Evolutionary conservation across 208 protist genomes (phyloP), one percentile per base, ranked within the genome.

Genomic region (Kentomonas sorsogonicus): DNA sequence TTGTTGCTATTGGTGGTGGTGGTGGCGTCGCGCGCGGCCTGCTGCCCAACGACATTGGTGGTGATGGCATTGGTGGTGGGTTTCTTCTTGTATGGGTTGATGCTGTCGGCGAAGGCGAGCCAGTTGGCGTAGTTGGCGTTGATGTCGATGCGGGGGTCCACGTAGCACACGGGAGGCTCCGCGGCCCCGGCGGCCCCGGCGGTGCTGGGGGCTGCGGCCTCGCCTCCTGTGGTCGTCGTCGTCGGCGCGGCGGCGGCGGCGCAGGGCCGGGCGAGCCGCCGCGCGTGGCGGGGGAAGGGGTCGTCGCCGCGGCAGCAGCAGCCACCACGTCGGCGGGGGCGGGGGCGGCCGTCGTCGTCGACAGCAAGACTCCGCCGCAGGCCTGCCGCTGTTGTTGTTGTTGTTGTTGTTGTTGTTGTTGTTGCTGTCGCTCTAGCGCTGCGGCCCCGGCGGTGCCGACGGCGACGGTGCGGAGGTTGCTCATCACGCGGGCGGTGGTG

Each of bases 61-160:
- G 16, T 5, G 41, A 25, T n/a, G n/a, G 16, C 20, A 6, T n/a
- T 20, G 20, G 41, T 5, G 9, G 20, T 6, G 20, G 4, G 9
- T 25, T 34, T 57, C 4, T 63, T 67, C 29, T 75, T 60, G 43
- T 79, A 68, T 1, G 73, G 73, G 39, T 74, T 64, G 47, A 83
- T 65, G 56, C 71, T 78, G 53, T 83, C 76, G 6, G 76, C 76
- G 33, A 83, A 83, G n/a, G 44, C 64, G 2, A 83, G 59, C 76
- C 76, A 83, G 29, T 70, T 62, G 39, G 53, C 43, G 6, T 76
- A 60, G 51, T 68, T 65, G 5, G 68, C 76, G 33, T 74, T 43
- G 3, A 68, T 53, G 59, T 83, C 68, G 23, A 83, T 74, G 46
- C 68, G 70, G 1, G 76, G 76, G 36, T 83, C 76, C 0, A 83